Evolutionary conservation across 225 moss, liverwort and hornwort species (phyloP).

Genomic region (Lunularia cruciata): DNA sequence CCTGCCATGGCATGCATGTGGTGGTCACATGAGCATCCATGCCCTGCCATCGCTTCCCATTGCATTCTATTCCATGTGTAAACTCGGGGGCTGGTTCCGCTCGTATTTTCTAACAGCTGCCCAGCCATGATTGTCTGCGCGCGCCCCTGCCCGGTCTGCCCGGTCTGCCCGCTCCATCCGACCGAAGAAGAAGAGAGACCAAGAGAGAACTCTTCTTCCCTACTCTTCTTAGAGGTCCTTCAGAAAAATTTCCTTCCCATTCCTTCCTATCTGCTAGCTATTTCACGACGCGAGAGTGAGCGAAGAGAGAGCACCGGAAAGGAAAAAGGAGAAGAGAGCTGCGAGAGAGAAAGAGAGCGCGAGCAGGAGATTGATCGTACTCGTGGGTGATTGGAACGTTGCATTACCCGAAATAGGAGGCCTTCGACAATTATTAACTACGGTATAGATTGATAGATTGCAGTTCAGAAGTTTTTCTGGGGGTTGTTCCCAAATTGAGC

Average conservation of each 20-base stretch:
- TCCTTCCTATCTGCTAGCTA: background rate
- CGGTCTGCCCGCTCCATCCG: conserved; percentile 23
- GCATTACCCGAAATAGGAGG: too few relatives aligned
- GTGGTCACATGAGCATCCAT: background rate
- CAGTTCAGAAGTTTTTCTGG: too few relatives aligned
- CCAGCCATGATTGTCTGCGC: conserved; percentile 21
- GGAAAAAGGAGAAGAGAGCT: background rate
- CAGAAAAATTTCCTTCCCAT: background rate
- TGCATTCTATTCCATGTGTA: background rate
- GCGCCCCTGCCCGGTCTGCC: conserved; percentile 16
- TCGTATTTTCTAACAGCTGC: conserved; percentile 13
- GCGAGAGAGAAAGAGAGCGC: background rate
- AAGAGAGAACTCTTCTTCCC: conserved; percentile 1
- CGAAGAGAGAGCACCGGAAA: background rate
- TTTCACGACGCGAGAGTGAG: conserved; percentile 1
- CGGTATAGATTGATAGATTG: conserved; percentile 7
- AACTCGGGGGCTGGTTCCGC: background rate
- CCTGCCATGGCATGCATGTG: conserved; percentile 37
- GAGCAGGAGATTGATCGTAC: conserved; percentile 6
- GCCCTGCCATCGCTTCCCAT: background rate
- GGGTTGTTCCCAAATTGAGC: conserved; percentile 1
- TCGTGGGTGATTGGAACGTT: background rate
- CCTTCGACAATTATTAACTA: too few relatives aligned
- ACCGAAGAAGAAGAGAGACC: conserved; percentile 32
- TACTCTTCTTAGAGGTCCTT: background rate